A percentile compares a stretch with the other conserved stretches of the same genome.
Conservation (phyloP, 208 protist species). For the Kentomonas sorsogonicus region DNA sequence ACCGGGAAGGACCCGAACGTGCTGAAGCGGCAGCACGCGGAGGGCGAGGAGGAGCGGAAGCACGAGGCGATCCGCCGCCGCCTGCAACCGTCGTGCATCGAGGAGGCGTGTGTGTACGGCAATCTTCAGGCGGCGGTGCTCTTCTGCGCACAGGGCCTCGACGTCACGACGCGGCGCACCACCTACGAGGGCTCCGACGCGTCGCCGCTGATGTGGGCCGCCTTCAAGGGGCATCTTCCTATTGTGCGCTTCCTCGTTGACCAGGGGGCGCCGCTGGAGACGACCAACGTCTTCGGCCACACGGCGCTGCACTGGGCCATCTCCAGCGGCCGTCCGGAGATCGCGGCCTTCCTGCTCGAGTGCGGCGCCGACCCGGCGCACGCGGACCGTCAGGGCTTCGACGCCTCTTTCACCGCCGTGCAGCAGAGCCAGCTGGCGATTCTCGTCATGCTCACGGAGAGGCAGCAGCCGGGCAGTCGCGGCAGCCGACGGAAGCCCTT, state of each 20-base stretch:
- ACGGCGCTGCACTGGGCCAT: slow-evolving; percentile 66
- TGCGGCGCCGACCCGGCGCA: slow-evolving; percentile 49
- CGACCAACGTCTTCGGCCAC: slow-evolving; percentile 41
- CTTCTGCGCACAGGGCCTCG: slow-evolving; percentile 47
- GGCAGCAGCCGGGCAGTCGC: slow-evolving; percentile 10
- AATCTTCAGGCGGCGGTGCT: slow-evolving; percentile 44
- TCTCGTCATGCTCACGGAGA: slow-evolving; percentile 54
- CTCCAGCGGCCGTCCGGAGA: slow-evolving; percentile 29
- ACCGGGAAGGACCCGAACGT: slow-evolving; percentile 11
- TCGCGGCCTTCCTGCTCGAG: slow-evolving; percentile 59
- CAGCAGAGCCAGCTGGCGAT: slow-evolving; percentile 39
- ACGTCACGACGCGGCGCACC: slow-evolving; percentile 20
- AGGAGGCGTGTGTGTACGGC: slow-evolving; percentile 61
- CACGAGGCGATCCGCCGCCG: slow-evolving; percentile 28
- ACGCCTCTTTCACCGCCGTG: slow-evolving; percentile 59
- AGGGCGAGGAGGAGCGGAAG: slow-evolving; percentile 10
- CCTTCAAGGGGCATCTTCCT: slow-evolving; percentile 41
- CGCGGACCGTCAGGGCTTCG: slow-evolving; percentile 50
- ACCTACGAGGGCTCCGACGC: slow-evolving; percentile 53
- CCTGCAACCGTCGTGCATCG: slow-evolving; percentile 35
- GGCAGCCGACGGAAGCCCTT: slow-evolving; percentile 25
- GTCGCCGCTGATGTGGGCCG: slow-evolving; percentile 71
- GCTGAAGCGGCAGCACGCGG: slow-evolving; percentile 3
- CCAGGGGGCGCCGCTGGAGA: slow-evolving; percentile 35
- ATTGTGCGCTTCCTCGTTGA: slow-evolving; percentile 73